Evolutionary conservation across 768 basidiomycete genomes (phyloP), one percentile per base, ranked within the genome.

Genomic region (Psilocybe sp.): DNA sequence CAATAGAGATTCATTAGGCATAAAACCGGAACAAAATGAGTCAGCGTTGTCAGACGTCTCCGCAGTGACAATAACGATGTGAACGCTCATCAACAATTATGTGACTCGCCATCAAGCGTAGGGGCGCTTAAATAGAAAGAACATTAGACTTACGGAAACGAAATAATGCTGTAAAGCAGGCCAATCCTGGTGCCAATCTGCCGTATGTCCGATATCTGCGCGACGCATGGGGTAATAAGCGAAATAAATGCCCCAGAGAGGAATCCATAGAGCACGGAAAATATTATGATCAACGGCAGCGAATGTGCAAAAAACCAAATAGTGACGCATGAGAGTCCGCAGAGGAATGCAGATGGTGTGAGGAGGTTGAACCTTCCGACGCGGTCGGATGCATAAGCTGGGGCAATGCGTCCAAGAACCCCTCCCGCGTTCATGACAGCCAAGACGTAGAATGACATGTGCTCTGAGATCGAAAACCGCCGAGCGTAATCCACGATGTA

Each of bases 401-500:
- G 87, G 1, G 74, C 73, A 40, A 88, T 66, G 20, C 87, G 84
- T 12, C 87, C 87, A 16, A 83, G 53, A 23, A 86, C 69, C 1
- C 84, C 78, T 4, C 84, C 86, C 0, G 79, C 84, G 59, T 88
- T 89, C 74, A 89, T 75, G 39, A 82, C 73, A 0, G 86, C 80
- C 15, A 88, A 73, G 5, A 84, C 73, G 55, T 75, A 76, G 66
- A 84, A 80, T 0, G 78, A 71, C 20, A 65, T 67, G 38, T 66
- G 72, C 46, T 58, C 53, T 2, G 73, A 52, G 35, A 79, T 64
- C 41, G 60, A 65, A 49, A 75, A 65, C 38, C 72, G 73, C 47
- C 70, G 68, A 15, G 84, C 70, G 62, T 82, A 87, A 44, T 78
- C 75, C 16, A 80, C 77, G 46, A 89, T 80, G 68, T 81, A 89